Evolutionary conservation across 345 rosid species (phyloP).

Genomic region (Brassica carinata): DNA sequence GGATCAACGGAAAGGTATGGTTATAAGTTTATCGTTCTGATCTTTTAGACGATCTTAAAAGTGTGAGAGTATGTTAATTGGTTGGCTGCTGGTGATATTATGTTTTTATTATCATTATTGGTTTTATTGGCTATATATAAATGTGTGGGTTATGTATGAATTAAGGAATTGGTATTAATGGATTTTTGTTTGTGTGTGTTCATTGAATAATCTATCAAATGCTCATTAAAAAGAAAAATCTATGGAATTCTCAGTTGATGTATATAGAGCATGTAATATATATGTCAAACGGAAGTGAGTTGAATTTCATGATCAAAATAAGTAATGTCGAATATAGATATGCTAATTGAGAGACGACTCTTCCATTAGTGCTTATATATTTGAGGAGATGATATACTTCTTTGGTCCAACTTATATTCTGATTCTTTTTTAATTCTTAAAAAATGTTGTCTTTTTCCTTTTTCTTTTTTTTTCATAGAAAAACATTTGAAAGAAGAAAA

Average conservation of each 20-base stretch:
- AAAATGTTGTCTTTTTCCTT: neutral
- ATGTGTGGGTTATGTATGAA: conserved; percentile 30
- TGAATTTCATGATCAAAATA: neutral
- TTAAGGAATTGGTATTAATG: conserved; percentile 5
- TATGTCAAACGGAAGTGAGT: neutral
- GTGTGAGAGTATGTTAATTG: conserved; percentile 31
- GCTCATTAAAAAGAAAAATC: neutral
- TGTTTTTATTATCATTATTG: conserved; percentile 15
- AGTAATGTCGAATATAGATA: neutral
- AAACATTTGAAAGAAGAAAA: neutral
- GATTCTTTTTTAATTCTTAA: conserved; percentile 8
- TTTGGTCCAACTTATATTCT: conserved; percentile 15
- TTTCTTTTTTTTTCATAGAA: conserved; percentile 4
- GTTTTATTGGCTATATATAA: conserved; percentile 34
- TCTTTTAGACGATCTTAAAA: conserved; percentile 12
- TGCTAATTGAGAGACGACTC: conserved; percentile 3
- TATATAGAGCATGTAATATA: neutral
- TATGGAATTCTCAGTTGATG: neutral
- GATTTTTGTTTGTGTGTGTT: conserved; percentile 23
- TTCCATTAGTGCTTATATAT: neutral
- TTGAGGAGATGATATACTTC: neutral
- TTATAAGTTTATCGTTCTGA: neutral
- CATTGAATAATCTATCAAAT: conserved; percentile 5
- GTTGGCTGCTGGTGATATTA: conserved; percentile 10
- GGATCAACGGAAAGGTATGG: conserved; percentile 32